Conservation (phyloP, 495 filamentous ascomycete species). For the Clohesyomyces aquaticus region DNA sequence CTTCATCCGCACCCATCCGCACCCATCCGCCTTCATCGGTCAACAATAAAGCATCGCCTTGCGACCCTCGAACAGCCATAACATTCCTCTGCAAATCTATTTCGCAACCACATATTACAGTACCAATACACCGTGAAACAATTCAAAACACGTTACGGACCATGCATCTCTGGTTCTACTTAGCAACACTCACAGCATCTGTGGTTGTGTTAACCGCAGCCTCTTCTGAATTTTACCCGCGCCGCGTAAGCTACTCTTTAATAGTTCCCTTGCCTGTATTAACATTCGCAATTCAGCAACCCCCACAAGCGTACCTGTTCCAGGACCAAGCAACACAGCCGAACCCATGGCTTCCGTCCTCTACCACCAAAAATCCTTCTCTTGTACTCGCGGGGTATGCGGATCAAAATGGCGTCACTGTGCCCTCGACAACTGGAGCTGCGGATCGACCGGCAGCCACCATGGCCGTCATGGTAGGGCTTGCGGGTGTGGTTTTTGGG, state of each 20-base stretch:
- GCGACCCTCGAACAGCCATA: too few relatives aligned
- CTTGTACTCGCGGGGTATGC: background rate
- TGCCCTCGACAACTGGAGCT: background rate
- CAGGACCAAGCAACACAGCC: background rate
- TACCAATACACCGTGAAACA: too few relatives aligned
- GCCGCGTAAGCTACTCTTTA: background rate
- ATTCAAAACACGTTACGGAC: too few relatives aligned
- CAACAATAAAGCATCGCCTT: background rate
- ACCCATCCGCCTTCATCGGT: background rate
- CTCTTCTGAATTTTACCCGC: background rate
- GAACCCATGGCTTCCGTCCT: background rate
- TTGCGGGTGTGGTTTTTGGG: conserved; percentile 19
- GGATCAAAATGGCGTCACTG: background rate
- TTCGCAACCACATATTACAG: too few relatives aligned
- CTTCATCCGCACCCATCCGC: background rate
- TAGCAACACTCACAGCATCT: background rate
- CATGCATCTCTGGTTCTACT: background rate
- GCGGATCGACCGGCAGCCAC: conserved; percentile 6
- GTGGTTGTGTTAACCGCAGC: background rate
- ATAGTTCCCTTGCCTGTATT: too few relatives aligned
- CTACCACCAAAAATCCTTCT: background rate
- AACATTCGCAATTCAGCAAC: too few relatives aligned
- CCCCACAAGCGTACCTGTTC: background rate
- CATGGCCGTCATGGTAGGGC: conserved; percentile 12
- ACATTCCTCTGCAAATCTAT: too few relatives aligned